These are phyloP conservation scores for Sphagnurus paluster DNA, from an alignment of 1,284 basidiomycete genomes.

Conservation along the genomic window DNA sequence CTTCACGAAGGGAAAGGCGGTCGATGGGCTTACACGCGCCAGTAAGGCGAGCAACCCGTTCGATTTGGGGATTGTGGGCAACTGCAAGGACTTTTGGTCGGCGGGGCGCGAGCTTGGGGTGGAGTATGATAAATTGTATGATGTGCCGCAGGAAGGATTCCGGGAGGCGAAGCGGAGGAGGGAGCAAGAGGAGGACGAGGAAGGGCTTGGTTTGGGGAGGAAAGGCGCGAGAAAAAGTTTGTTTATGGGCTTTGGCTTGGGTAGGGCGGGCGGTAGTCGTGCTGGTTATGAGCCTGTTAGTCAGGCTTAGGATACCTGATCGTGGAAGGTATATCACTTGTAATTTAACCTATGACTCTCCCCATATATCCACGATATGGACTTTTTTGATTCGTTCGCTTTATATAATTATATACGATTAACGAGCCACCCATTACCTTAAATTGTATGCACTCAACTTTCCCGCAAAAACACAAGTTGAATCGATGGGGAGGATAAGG, in stretches of 20 bases:
- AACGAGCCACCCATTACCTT: too few relatives aligned
- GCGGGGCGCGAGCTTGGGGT: constrained; percentile 83
- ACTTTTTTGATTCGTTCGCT: too few relatives aligned
- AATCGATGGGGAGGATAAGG: too few relatives aligned
- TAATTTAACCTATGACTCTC: constrained; percentile 2
- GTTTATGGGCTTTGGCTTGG: constrained; percentile 52
- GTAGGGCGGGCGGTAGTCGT: constrained; percentile 43
- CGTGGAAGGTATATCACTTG: neutral
- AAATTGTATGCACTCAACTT: too few relatives aligned
- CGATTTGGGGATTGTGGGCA: constrained; percentile 79
- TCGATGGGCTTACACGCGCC: constrained; percentile 73
- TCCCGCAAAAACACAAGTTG: too few relatives aligned
- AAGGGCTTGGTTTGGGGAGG: constrained; percentile 30
- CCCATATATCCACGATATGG: neutral
- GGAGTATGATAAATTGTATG: constrained; percentile 88
- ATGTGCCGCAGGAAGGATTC: constrained; percentile 85
- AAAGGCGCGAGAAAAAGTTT: constrained; percentile 46
- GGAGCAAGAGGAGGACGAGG: constrained; percentile 57
- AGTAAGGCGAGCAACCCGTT: constrained; percentile 87
- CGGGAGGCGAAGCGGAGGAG: constrained; percentile 62
- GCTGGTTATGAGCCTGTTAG: constrained; percentile 63
- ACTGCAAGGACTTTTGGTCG: constrained; percentile 97
- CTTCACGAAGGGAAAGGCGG: constrained; percentile 89
- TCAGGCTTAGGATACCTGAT: constrained; percentile 38
- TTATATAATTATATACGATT: too few relatives aligned